Evolutionary conservation across 2,329 filamentous ascomycete species (phyloP).

Genomic region (Colletotrichum graminicola): DNA sequence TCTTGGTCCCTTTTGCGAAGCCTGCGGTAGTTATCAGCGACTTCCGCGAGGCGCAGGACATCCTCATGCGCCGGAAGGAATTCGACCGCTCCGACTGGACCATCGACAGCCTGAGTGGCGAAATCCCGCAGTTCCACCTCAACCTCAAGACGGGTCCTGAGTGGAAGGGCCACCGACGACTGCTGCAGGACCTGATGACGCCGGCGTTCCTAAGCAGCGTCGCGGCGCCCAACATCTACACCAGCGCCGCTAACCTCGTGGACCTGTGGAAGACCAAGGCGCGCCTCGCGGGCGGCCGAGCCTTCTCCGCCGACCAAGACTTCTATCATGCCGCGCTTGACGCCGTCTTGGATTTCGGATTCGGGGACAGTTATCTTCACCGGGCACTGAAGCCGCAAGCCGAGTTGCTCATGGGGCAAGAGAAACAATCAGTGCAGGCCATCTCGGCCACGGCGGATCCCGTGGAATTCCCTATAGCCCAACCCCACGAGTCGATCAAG

Average conservation of each 20-base stretch:
- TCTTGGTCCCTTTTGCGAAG: constrained; percentile 56
- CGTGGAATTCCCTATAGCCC: not conserved
- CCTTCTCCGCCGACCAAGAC: constrained; percentile 48
- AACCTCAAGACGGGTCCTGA: constrained; percentile 47
- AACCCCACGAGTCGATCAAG: not conserved
- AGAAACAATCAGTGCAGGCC: not conserved
- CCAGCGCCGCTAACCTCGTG: constrained; percentile 47
- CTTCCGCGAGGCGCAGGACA: constrained; percentile 51
- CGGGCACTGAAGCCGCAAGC: not conserved
- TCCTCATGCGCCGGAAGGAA: constrained; percentile 58
- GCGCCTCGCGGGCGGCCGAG: constrained; percentile 46
- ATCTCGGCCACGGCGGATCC: not conserved
- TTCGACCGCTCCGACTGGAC: constrained; percentile 53
- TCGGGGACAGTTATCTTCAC: constrained; percentile 40
- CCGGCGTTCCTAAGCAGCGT: constrained; percentile 50
- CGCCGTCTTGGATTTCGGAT: constrained; percentile 48
- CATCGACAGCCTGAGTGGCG: constrained; percentile 47
- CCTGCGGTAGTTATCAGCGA: constrained; percentile 60
- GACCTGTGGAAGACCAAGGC: constrained; percentile 51
- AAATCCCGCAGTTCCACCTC: constrained; percentile 51
- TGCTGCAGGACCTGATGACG: constrained; percentile 55
- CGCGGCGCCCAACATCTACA: constrained; percentile 50
- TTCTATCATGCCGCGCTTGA: constrained; percentile 50
- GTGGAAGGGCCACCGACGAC: constrained; percentile 50
- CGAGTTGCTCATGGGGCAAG: not conserved